Conservation (phyloP, 75 land plant genomes). For the Pinus taeda region DNA sequence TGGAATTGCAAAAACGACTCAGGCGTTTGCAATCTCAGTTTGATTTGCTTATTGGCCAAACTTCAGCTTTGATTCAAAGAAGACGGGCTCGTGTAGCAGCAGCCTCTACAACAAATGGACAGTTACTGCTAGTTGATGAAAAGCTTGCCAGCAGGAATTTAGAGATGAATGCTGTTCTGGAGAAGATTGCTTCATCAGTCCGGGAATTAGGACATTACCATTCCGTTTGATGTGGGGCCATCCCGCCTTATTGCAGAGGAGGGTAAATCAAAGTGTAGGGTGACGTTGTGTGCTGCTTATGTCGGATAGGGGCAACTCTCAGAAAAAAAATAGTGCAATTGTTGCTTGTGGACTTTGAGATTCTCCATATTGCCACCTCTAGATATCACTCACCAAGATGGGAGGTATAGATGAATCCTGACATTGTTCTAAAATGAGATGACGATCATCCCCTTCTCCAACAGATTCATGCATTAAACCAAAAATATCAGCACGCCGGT, state of each 20-base stretch:
- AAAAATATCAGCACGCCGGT: slow-evolving; percentile 93
- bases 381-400: too few relatives aligned
- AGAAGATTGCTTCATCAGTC: too few relatives aligned
- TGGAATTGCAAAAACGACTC: slow-evolving; percentile 71
- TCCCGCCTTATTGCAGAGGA: too few relatives aligned
- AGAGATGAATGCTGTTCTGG: slow-evolving; percentile 40
- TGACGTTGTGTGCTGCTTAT: too few relatives aligned
- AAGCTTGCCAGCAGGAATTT: slow-evolving; percentile 74
- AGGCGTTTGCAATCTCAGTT: slow-evolving; percentile 60
- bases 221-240: too few relatives aligned
- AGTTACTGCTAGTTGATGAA: slow-evolving; percentile 68
- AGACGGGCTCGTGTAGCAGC: slow-evolving; percentile 72
- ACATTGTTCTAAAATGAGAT: slow-evolving; percentile 65
- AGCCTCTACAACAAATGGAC: slow-evolving; percentile 63
- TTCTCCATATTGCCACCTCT: too few relatives aligned
- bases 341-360: too few relatives aligned
- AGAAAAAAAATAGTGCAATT: too few relatives aligned
- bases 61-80: slow-evolving; percentile 83
- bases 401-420: slow-evolving; percentile 54
- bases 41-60: slow-evolving; percentile 68
- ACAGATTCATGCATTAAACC: slow-evolving; percentile 86
- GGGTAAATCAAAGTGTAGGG: too few relatives aligned
- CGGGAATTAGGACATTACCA: too few relatives aligned
- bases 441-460: slow-evolving; percentile 86
- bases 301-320: too few relatives aligned